Evolutionary conservation across 176 grass and related monocot species (phyloP).

Genomic region (Triticum dicoccoides): DNA sequence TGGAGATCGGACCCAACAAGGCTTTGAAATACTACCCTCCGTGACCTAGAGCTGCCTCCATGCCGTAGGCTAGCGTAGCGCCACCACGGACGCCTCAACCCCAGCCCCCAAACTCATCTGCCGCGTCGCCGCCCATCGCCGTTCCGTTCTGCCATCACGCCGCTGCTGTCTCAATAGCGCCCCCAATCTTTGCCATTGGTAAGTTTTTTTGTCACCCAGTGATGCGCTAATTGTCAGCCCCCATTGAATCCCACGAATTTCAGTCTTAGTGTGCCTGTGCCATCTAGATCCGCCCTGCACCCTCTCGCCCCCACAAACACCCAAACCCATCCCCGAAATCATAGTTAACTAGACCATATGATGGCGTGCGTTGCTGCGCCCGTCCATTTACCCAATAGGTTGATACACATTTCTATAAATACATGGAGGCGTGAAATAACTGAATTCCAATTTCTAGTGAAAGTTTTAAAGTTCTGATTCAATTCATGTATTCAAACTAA

Average conservation of each 20-base stretch:
- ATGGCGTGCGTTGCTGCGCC: too few species aligned
- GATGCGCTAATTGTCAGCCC: too few species aligned
- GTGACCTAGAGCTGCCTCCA: background rate
- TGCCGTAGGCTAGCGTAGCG: background rate
- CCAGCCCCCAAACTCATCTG: background rate
- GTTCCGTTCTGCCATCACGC: background rate
- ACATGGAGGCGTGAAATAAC: too few species aligned
- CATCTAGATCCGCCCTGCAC: background rate
- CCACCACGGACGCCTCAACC: background rate
- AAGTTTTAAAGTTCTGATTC: too few species aligned
- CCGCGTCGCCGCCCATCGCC: background rate
- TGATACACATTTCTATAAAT: too few species aligned
- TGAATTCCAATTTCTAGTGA: too few species aligned
- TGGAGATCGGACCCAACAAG: background rate
- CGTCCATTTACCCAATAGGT: too few species aligned
- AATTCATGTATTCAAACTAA: too few species aligned
- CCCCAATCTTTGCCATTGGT: background rate
- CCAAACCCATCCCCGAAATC: background rate
- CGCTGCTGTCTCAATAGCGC: background rate
- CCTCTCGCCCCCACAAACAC: background rate
- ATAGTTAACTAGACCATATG: too few species aligned
- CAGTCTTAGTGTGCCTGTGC: background rate
- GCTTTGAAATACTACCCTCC: background rate
- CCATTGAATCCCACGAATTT: background rate
- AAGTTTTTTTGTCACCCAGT: background rate